Base-by-base conservation (phyloP, 257 asterid genomes). In the Apocynum venetum region DNA sequence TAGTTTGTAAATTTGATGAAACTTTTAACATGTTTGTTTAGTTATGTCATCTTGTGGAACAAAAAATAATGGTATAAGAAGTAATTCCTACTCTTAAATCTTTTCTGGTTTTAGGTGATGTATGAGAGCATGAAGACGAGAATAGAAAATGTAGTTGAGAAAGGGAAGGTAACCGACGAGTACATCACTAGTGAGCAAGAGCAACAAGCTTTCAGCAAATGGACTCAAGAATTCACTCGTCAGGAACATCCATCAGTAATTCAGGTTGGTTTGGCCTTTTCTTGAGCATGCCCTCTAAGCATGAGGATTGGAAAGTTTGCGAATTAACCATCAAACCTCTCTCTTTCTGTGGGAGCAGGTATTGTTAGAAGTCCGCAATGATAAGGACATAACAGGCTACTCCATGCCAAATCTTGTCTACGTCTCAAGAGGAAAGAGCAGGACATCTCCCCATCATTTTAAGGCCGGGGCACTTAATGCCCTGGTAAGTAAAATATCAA, bases 401-500 rank as follows among this genome's bases (percentile, higher is more conserved):
- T 71, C 83, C n/a, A 84, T 89, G 96, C 96, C 98, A 51, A 93
- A 84, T 56, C 91, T 93, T 15, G 31, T 91, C n/a, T 91, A 93
- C 19, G 82, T 91, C n/a, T 85, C 96, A 1, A 84, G 98, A 82
- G 88, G 89, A 63, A 93, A 91, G 85, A 89, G 77, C 72, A 77
- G 11, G 13, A 71, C 88, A 17, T 72, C 73, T 3, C 87, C 88
- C 3, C 96, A 91, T 82, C 85, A 91, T 81, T 93, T 91, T 44
- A 93, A 93, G 81, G 98, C 93, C 0, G 98, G 98, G 48, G 97
- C 98, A 65, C 94, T 91, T 48, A 93, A 93, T 81, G 83, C 85
- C 67, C 77, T 93, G 85, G 98, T 91, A 79, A 83, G 82, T 13
- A 55, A 17, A 17, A 8, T 4, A 46, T 46, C 4, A 46, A 46